Evolutionary conservation across 2,329 filamentous ascomycete species (phyloP).

Genomic region (Botrytis byssoidea): DNA sequence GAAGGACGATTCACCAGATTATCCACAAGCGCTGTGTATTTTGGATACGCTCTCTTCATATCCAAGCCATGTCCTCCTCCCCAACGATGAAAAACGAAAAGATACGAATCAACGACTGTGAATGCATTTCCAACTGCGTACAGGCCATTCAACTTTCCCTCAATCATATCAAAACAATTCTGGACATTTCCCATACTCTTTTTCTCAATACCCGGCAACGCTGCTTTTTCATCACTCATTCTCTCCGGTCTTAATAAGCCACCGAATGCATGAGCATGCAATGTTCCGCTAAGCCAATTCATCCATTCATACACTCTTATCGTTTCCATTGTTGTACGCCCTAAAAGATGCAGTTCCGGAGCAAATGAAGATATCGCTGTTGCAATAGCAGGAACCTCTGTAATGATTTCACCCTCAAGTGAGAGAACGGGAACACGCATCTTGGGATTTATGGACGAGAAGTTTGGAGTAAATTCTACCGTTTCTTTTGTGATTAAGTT

Average conservation of each 20-base stretch:
- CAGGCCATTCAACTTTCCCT: conserved; percentile 30
- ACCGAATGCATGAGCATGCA: conserved; percentile 38
- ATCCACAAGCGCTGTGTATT: conserved; percentile 26
- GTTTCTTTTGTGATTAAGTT: conserved; percentile 4
- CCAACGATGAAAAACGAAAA: conserved; percentile 41
- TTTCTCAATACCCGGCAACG: conserved; percentile 27
- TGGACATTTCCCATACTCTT: conserved; percentile 32
- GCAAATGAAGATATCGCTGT: conserved; percentile 34
- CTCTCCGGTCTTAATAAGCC: conserved; percentile 33
- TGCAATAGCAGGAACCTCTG: conserved; percentile 39
- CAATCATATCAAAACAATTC: conserved; percentile 33
- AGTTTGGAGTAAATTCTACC: conserved; percentile 24
- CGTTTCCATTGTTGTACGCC: conserved; percentile 36
- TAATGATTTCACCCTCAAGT: conserved; percentile 37
- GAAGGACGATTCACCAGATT: conserved; percentile 19
- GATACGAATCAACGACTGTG: conserved; percentile 40
- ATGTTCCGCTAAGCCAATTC: conserved; percentile 39
- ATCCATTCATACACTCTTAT: conserved; percentile 41
- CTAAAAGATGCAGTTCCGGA: conserved; percentile 37
- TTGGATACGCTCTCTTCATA: conserved; percentile 31
- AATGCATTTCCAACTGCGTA: conserved; percentile 37
- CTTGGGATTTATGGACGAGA: conserved; percentile 38
- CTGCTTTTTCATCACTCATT: conserved; percentile 32
- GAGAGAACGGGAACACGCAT: conserved; percentile 38
- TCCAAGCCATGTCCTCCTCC: conserved; percentile 26